Evolutionary conservation across 2,329 filamentous ascomycete genomes (phyloP), one percentile per base, ranked within the genome.

Genomic region (Ophiocordyceps camponoti-leonardi): DNA sequence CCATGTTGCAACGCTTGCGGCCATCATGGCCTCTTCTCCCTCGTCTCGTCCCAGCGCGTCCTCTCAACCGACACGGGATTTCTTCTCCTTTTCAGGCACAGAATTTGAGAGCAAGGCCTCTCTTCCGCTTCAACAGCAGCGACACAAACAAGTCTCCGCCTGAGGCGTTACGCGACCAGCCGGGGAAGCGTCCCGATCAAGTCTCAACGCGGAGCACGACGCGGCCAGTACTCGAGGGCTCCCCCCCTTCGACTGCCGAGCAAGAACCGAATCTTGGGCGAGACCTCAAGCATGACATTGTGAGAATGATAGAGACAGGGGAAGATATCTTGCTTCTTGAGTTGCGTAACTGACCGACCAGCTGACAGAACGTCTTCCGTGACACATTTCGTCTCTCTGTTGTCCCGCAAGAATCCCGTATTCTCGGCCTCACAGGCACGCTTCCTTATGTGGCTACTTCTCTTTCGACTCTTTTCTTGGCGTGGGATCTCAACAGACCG

Each of bases 381-480:
- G 78, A 85, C 14, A 83, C 81, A 1, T 82, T 87, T 56, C 73
- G 71, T 19, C 68, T 87, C 33, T 58, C 61, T 31, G 65, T 67
- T 2, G 81, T 86, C 4, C 83, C 83, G 8, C 75, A 69, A 54
- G 77, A 84, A 58, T 76, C 81, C 20, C 71, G 81, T 43, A 68
- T 72, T 47, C 71, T 87, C 41, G 83, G 83, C 46, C 68, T 85
- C 48, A 83, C 83, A 6, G 87, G 86, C 56, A 81, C 93, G 1
- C 56, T 94, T 6, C 86, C 92, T 42, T 95, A 94, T 63, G 68
- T 93, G 11, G 83, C 73, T 40, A 95, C 88, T 5, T 94, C 87
- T 0, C 58, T 88, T 3, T 77, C 84, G 31, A 94, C 88, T 1
- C 73, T 93, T 45, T 87, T 79, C 59, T 78, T 93, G 37, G 78